Conservation (phyloP, 208 protist species). For the Acanthamoeba healyi region DNA sequence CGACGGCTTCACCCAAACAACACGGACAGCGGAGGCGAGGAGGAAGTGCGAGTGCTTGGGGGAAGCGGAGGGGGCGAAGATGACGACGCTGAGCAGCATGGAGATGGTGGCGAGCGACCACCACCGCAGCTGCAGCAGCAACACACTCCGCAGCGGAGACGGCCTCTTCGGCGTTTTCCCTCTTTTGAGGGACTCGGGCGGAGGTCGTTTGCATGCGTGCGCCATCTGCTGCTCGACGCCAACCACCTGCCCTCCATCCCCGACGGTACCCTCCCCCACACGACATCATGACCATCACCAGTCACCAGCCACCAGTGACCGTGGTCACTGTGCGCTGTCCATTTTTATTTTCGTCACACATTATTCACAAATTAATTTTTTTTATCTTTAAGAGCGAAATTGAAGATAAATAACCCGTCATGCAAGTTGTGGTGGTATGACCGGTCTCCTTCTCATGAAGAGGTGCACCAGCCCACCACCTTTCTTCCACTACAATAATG, state of each 20-base stretch:
- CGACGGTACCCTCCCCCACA: neutral
- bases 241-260: conserved; percentile 36
- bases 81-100: neutral
- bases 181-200: neutral
- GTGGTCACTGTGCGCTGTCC: no score
- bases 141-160: neutral
- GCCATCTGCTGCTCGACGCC: conserved; percentile 32
- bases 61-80: neutral
- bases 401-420: no score
- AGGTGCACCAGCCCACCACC: no score
- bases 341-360: no score
- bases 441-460: no score
- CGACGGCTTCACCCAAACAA: neutral
- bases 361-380: no score
- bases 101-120: no score
- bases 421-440: no score
- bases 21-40: neutral
- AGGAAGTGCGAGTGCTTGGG: neutral
- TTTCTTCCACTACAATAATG: no score
- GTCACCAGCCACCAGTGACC: no score
- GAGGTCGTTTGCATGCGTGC: neutral
- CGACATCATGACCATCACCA: no score
- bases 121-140: neutral
- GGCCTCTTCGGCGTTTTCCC: neutral
- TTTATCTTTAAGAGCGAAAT: no score